A percentile compares a stretch with the other conserved stretches of the same genome.
These are phyloP conservation scores for Aristolochia californica DNA, from an alignment of 164 flowering plant species.

Conservation along the genomic window DNA sequence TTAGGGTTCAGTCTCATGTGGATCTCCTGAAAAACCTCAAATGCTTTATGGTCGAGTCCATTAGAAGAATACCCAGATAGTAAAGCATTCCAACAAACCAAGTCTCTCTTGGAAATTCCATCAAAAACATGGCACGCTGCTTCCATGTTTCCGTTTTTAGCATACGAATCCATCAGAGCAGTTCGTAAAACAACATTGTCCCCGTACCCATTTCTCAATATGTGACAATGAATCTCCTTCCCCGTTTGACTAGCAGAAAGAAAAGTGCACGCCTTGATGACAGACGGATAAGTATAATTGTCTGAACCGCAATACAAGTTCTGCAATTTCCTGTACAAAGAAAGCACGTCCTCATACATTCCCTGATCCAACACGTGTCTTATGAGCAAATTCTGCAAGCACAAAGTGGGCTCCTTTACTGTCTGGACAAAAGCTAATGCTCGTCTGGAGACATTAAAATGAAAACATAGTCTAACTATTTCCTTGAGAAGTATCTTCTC, in stretches of 20 bases:
- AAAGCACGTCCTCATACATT: slow-evolving; percentile 24
- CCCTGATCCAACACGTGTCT: slow-evolving; percentile 24
- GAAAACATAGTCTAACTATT: slow-evolving; percentile 16
- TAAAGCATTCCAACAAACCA: slow-evolving; percentile 42
- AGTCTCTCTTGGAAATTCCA: slow-evolving; percentile 16
- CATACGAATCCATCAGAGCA: slow-evolving; percentile 30
- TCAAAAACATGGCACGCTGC: slow-evolving; percentile 26
- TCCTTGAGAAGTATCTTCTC: slow-evolving; percentile 16
- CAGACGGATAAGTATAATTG: slow-evolving; percentile 38
- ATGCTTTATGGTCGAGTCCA: slow-evolving; percentile 22
- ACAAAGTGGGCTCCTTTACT: slow-evolving; percentile 21
- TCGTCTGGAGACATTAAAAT: slow-evolving; percentile 13
- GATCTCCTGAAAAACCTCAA: slow-evolving; percentile 19
- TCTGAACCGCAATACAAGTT: slow-evolving; percentile 20
- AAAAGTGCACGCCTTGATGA: slow-evolving; percentile 37
- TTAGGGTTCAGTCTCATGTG: slow-evolving; percentile 12
- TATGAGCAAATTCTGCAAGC: slow-evolving; percentile 42
- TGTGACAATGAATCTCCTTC: slow-evolving; percentile 34
- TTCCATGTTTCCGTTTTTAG: slow-evolving; percentile 16
- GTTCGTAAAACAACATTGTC: slow-evolving; percentile 23
- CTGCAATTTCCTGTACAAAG: slow-evolving; percentile 29
- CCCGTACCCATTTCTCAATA: slow-evolving; percentile 30
- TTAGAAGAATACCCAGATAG: slow-evolving; percentile 27
- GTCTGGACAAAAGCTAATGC: slow-evolving; percentile 23
- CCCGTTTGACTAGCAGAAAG: slow-evolving; percentile 18